A percentile compares a stretch with the other conserved stretches of the same genome.
Evolutionary conservation across 306 rosid species (phyloP).

Genomic region (Cyamopsis tetragonoloba): DNA sequence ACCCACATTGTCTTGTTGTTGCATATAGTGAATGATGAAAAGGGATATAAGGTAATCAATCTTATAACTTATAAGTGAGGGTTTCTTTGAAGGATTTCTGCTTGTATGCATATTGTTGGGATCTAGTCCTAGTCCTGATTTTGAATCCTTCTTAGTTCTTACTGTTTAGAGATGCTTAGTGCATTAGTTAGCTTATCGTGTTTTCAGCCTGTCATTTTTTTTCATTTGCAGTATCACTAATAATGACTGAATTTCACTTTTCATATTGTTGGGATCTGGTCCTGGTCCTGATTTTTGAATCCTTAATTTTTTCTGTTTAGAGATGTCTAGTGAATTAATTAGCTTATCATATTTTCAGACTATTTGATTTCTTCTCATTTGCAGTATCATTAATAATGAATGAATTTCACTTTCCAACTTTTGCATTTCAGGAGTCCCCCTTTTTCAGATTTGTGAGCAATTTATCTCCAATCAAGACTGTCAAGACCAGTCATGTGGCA

Average conservation of each 20-base stretch:
- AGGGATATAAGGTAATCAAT: neutral
- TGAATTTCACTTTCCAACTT: neutral
- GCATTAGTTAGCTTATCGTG: neutral
- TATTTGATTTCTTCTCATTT: neutral
- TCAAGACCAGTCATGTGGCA: conserved; percentile 27
- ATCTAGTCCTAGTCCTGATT: neutral
- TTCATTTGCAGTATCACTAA: neutral
- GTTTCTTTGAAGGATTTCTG: neutral
- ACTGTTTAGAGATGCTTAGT: neutral
- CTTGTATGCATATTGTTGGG: neutral
- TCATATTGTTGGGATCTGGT: neutral
- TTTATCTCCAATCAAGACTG: conserved; percentile 48
- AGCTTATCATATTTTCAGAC: neutral
- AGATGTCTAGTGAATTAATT: neutral
- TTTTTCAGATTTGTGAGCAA: conserved; percentile 31
- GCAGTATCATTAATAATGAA: neutral
- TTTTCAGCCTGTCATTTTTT: neutral
- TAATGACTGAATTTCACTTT: neutral
- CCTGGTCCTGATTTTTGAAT: neutral
- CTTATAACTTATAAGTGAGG: neutral
- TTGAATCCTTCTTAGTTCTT: neutral
- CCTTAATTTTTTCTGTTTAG: neutral
- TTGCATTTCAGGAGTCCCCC: conserved; percentile 54
- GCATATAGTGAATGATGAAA: neutral
- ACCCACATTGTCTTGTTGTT: neutral